These are phyloP conservation scores for Hypoxylon sp. DNA, from an alignment of 2,329 filamentous ascomycete genomes.

Conservation along the genomic window DNA sequence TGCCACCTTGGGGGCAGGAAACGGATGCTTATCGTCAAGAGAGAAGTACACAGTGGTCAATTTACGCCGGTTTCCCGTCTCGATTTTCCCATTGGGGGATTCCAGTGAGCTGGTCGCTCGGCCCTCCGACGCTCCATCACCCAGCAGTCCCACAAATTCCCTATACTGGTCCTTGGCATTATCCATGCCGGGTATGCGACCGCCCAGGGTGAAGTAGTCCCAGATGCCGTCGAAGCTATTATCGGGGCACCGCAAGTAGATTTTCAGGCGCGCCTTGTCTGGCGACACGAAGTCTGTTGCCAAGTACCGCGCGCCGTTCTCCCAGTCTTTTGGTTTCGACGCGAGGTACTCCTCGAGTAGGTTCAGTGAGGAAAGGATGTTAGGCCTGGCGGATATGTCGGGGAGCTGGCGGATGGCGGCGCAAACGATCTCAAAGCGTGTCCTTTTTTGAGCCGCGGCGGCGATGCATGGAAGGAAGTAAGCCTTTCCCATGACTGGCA, in stretches of 20 bases:
- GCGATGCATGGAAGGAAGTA: conserved; percentile 7
- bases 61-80: too few species aligned
- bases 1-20: background rate
- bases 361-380: conserved; percentile 5
- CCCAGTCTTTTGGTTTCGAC: background rate
- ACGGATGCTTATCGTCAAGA: conserved; percentile 1
- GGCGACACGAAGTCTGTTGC: conserved; percentile 4
- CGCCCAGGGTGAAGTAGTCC: conserved; percentile 10
- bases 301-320: conserved; percentile 3
- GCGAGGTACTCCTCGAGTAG: conserved; percentile 6
- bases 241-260: conserved; percentile 12
- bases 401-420: conserved; percentile 4
- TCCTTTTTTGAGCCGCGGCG: conserved; percentile 2
- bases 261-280: conserved; percentile 5
- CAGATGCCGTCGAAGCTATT: conserved; percentile 6
- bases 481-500: conserved; percentile 8
- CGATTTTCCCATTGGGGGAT: too few species aligned
- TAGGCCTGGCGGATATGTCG: background rate
- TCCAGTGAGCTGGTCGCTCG: too few species aligned
- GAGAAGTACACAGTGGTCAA: conserved; percentile 3
- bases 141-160: background rate
- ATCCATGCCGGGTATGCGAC: conserved; percentile 4
- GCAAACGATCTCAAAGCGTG: background rate
- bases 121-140: too few species aligned
- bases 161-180: conserved; percentile 11